phyloP scores from a whole-genome alignment of 805 yeast species.

The Teunomyces funiuensis region DNA sequence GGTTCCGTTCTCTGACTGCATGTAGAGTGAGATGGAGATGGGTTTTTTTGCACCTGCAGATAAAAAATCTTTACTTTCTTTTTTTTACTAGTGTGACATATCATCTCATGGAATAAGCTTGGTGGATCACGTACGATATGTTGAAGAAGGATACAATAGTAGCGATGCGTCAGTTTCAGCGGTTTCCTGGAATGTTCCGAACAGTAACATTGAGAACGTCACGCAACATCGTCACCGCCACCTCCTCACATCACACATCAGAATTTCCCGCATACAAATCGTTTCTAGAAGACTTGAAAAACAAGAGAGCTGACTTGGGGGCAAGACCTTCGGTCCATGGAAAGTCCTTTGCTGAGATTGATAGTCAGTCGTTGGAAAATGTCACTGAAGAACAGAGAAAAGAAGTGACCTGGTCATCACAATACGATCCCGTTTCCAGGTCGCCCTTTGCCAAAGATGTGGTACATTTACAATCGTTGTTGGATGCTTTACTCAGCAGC shows the following conservation, averaged over 20 bases:
- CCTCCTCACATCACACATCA: slow-evolving; percentile 2
- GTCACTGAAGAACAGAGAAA: slow-evolving; percentile 15
- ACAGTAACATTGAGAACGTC: neutral
- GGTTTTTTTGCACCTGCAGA: neutral
- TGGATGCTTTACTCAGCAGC: slow-evolving; percentile 74
- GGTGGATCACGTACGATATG: neutral
- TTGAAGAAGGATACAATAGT: slow-evolving; percentile 3
- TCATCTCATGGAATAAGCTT: slow-evolving; percentile 1
- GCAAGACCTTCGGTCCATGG: slow-evolving; percentile 10
- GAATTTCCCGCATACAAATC: slow-evolving; percentile 14
- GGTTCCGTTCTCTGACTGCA: neutral
- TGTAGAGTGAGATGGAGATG: neutral
- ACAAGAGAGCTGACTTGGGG: slow-evolving; percentile 9
- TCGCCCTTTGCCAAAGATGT: slow-evolving; percentile 54
- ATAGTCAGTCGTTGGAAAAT: slow-evolving; percentile 8
- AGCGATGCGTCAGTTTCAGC: neutral
- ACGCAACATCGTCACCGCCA: slow-evolving; percentile 4
- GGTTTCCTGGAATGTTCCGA: neutral
- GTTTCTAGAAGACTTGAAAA: slow-evolving; percentile 13
- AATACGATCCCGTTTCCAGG: slow-evolving; percentile 40
- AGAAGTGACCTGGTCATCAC: slow-evolving; percentile 38
- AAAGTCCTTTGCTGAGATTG: slow-evolving; percentile 14
- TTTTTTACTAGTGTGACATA: slow-evolving; percentile 3
- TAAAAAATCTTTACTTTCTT: neutral
- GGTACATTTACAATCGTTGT: slow-evolving; percentile 68